Conservation (phyloP, 768 basidiomycete genomes). For the Mycena latifolia region DNA sequence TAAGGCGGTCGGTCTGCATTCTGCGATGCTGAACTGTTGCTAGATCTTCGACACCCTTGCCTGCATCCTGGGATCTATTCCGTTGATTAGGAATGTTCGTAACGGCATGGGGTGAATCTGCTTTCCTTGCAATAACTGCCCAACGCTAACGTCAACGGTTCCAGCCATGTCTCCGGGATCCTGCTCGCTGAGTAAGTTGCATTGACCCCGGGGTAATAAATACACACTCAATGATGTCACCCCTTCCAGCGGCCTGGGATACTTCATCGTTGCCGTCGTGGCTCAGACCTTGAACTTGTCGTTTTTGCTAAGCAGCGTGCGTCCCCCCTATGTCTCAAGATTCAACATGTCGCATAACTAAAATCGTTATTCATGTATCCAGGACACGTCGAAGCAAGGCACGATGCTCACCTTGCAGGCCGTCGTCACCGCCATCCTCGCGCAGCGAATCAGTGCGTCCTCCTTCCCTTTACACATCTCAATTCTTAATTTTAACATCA, state of each 20-base stretch:
- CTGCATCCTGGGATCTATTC: background rate
- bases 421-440: conserved; percentile 7
- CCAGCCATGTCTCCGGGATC: background rate
- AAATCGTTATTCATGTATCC: too few species aligned
- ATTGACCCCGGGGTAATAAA: background rate
- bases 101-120: background rate
- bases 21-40: too few species aligned
- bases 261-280: conserved; percentile 3
- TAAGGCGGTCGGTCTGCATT: too few species aligned
- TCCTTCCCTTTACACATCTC: background rate
- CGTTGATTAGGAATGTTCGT: conserved; percentile 1
- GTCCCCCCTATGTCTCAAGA: background rate
- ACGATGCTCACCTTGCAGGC: conserved; percentile 6
- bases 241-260: background rate
- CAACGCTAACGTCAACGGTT: background rate
- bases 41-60: conserved; percentile 5
- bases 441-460: conserved; percentile 4
- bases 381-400: conserved; percentile 7
- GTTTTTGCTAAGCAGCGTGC: background rate
- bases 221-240: background rate
- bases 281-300: background rate
- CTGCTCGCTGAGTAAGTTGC: background rate
- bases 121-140: background rate
- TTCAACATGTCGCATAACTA: background rate
- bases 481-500: background rate